These are phyloP conservation scores for Syzygium malaccense DNA, from an alignment of 441 rosid genomes.

Conservation along the genomic window DNA sequence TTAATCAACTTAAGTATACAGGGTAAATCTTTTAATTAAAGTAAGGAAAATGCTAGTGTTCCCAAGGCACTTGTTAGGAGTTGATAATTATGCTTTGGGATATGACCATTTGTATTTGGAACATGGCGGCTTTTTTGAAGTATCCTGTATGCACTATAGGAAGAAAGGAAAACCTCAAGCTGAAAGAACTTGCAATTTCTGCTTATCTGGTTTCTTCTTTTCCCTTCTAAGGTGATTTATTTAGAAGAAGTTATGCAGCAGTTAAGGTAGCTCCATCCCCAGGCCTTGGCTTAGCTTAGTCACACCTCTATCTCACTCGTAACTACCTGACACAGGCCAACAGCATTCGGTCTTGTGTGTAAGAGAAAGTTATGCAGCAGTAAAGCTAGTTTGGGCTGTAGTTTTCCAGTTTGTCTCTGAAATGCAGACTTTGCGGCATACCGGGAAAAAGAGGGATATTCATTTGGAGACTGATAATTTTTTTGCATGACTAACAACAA, in stretches of 20 bases:
- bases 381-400: not conserved
- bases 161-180: not conserved
- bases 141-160: not conserved
- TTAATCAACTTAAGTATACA: not conserved
- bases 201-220: not conserved
- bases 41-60: not conserved
- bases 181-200: not conserved
- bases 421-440: not conserved
- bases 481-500: not conserved
- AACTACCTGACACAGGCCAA: not conserved
- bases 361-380: not conserved
- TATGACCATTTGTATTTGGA: not conserved
- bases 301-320: not conserved
- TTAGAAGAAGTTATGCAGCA: not conserved
- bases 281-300: not conserved
- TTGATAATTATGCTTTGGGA: not conserved
- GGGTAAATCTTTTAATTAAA: not conserved
- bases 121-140: not conserved
- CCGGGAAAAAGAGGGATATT: not conserved
- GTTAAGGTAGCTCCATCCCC: not conserved
- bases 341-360: not conserved
- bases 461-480: not conserved
- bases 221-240: not conserved
- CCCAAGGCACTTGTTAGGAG: not conserved
- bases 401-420: not conserved